phyloP scores from a whole-genome alignment of 805 yeast genomes.

The Pichia rugopelliculosa region DNA sequence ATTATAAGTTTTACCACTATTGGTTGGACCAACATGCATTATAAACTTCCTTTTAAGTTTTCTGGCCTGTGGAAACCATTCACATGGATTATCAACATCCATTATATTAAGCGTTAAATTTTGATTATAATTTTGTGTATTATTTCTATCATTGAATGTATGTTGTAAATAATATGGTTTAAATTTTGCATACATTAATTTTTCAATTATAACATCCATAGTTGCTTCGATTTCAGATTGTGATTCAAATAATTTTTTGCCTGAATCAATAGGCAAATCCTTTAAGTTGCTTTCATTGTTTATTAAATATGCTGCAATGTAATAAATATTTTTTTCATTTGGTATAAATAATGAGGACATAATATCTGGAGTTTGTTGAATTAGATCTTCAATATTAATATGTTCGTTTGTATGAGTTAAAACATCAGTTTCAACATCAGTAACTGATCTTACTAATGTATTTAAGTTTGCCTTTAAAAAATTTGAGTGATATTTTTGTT shows the following conservation, averaged over 20 bases:
- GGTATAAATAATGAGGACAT: slow-evolving; percentile 13
- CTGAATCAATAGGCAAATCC: slow-evolving; percentile 9
- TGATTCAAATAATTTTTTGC: slow-evolving; percentile 2
- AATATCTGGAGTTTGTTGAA: slow-evolving; percentile 1
- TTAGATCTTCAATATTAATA: neutral
- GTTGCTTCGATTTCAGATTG: slow-evolving; percentile 7
- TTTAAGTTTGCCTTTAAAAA: slow-evolving; percentile 10
- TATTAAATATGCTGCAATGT: slow-evolving; percentile 10
- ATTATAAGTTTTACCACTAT: slow-evolving; percentile 86
- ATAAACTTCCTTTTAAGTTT: slow-evolving; percentile 67
- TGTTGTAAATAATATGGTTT: slow-evolving; percentile 25
- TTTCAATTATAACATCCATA: slow-evolving; percentile 21
- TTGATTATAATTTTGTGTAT: slow-evolving; percentile 28
- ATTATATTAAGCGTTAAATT: slow-evolving; percentile 29
- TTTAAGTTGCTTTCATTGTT: slow-evolving; percentile 8
- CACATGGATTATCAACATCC: slow-evolving; percentile 53
- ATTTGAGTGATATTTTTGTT: slow-evolving; percentile 3
- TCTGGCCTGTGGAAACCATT: slow-evolving; percentile 84
- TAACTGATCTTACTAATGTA: slow-evolving; percentile 3
- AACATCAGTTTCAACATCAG: slow-evolving; percentile 8
- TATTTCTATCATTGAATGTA: slow-evolving; percentile 23
- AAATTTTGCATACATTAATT: slow-evolving; percentile 23
- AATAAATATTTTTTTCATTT: slow-evolving; percentile 3
- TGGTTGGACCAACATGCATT: slow-evolving; percentile 98
- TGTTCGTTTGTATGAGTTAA: slow-evolving; percentile 4